These are phyloP conservation scores for Cyclotella kingstonii DNA, from an alignment of 108 stramenopile species.

Conservation along the genomic window DNA sequence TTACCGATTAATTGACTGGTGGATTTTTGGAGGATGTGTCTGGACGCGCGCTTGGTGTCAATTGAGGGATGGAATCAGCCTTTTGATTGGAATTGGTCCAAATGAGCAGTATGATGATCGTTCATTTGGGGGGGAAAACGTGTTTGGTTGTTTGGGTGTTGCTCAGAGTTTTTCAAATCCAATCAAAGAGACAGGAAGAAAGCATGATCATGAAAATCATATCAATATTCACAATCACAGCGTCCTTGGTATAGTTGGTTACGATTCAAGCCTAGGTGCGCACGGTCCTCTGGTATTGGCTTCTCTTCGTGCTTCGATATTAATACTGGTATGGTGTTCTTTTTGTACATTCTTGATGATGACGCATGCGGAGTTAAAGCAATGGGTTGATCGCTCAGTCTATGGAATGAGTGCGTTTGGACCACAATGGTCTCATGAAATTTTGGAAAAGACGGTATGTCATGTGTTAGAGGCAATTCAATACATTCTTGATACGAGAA, in stretches of 20 bases:
- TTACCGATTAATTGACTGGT: constrained; percentile 37
- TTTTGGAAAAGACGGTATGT: neutral
- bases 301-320: constrained; percentile 32
- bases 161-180: no score
- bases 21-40: constrained; percentile 41
- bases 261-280: constrained; percentile 70
- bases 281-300: constrained; percentile 55
- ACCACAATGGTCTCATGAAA: constrained; percentile 4
- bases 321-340: constrained; percentile 39
- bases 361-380: constrained; percentile 19
- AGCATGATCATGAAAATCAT: neutral
- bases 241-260: constrained; percentile 55
- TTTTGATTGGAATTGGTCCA: neutral
- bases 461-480: constrained; percentile 10
- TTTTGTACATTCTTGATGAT: constrained; percentile 27
- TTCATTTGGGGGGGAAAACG: constrained; percentile 26
- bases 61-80: constrained; percentile 14
- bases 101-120: neutral
- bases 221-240: neutral
- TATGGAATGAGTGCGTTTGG: neutral
- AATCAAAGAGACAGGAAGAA: neutral
- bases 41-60: constrained; percentile 22
- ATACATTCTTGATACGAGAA: neutral
- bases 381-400: constrained; percentile 5
- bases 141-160: constrained; percentile 42